These are phyloP conservation scores for Heimioporus sp. DNA, from an alignment of 768 basidiomycete species.

Conservation along the genomic window DNA sequence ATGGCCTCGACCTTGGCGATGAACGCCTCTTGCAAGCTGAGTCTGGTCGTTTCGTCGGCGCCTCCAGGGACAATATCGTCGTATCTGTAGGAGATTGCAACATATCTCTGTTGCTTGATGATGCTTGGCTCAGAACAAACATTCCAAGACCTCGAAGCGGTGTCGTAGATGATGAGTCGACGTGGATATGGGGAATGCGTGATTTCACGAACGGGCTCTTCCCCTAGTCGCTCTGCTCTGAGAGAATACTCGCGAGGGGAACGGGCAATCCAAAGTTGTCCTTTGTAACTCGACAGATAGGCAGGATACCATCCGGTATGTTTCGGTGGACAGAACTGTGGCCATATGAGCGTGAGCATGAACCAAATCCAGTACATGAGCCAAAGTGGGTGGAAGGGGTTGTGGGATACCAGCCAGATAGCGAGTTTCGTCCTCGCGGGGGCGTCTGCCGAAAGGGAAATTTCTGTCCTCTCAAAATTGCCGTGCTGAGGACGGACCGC, in stretches of 20 bases:
- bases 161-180: conserved; percentile 14
- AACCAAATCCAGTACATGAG: conserved; percentile 15
- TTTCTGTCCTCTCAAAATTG: background rate
- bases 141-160: background rate
- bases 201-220: conserved; percentile 1
- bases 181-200: conserved; percentile 16
- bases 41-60: background rate
- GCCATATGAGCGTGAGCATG: conserved; percentile 13
- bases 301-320: conserved; percentile 10
- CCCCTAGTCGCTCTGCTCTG: conserved; percentile 4
- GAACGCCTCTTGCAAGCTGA: background rate
- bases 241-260: conserved; percentile 22
- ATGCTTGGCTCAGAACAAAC: background rate
- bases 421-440: conserved; percentile 12
- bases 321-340: background rate
- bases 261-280: conserved; percentile 24
- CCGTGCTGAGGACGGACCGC: conserved; percentile 12
- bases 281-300: conserved; percentile 17
- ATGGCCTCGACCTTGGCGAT: background rate
- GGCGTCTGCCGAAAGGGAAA: background rate
- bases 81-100: conserved; percentile 19
- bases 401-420: conserved; percentile 12
- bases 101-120: conserved; percentile 12
- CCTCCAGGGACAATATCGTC: conserved; percentile 3
- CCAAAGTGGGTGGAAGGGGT: conserved; percentile 5